A percentile compares a stretch with the other conserved stretches of the same genome.
Evolutionary conservation across 352 stramenopile genomes (phyloP).

Genomic region (Pythium monospermum): DNA sequence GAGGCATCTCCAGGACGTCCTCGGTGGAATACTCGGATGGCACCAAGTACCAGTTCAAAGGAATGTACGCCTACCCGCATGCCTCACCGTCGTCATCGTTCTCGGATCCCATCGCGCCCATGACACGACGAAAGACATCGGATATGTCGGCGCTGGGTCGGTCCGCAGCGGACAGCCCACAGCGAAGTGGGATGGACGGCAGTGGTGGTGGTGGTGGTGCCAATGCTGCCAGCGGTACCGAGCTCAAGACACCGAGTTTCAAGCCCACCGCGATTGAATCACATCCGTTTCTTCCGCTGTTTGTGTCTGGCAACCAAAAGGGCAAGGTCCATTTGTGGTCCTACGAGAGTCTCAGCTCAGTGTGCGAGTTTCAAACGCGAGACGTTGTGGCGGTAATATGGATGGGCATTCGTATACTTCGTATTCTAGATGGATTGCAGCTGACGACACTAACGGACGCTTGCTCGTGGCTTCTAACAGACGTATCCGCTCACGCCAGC

Average conservation of each 20-base stretch:
- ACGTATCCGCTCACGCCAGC: slow-evolving; percentile 54
- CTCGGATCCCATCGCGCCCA: neutral
- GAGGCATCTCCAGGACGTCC: slow-evolving; percentile 63
- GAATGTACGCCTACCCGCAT: slow-evolving; percentile 62
- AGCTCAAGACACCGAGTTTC: slow-evolving; percentile 60
- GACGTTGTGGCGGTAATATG: slow-evolving; percentile 49
- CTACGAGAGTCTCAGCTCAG: slow-evolving; percentile 69
- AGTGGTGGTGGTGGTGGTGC: neutral
- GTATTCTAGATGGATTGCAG: no score
- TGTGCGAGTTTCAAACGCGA: slow-evolving; percentile 65
- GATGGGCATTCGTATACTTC: neutral
- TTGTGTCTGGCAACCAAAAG: slow-evolving; percentile 78
- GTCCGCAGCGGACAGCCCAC: slow-evolving; percentile 2
- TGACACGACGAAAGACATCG: slow-evolving; percentile 12
- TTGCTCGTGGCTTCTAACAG: slow-evolving; percentile 30
- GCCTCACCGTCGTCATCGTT: slow-evolving; percentile 21
- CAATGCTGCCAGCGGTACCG: neutral
- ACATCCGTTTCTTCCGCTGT: slow-evolving; percentile 74
- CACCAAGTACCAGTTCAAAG: slow-evolving; percentile 77
- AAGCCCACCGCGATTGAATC: slow-evolving; percentile 71
- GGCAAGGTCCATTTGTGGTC: slow-evolving; percentile 80
- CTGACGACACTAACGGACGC: no score
- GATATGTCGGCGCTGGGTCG: neutral
- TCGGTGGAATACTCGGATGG: slow-evolving; percentile 65
- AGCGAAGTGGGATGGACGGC: neutral